phyloP scores from a whole-genome alignment of 768 basidiomycete genomes.

The Suillus discolor region DNA sequence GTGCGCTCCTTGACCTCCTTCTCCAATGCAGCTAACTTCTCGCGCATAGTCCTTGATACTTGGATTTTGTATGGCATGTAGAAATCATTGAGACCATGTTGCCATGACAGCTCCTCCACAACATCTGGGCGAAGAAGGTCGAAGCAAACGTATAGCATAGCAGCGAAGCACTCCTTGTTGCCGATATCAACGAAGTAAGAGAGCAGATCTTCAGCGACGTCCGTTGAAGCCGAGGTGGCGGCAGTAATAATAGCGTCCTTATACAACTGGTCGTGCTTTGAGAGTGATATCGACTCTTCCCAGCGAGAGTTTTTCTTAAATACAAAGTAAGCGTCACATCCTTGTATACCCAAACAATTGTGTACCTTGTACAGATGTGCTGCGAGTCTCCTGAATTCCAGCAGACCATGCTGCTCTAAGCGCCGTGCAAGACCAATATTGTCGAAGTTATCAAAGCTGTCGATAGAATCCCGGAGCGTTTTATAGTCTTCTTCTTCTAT shows the following conservation, averaged over 20 bases:
- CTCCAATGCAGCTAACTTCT: conserved; percentile 81
- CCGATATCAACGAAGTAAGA: conserved; percentile 98
- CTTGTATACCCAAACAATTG: neutral
- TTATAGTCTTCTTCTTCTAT: conserved; percentile 99
- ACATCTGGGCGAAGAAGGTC: conserved; percentile 93
- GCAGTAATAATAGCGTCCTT: conserved; percentile 96
- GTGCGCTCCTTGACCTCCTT: conserved; percentile 88
- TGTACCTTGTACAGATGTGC: conserved; percentile 93
- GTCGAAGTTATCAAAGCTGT: conserved; percentile 98
- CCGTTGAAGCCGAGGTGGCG: conserved; percentile 77
- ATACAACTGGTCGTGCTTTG: conserved; percentile 96
- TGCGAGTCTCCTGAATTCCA: conserved; percentile 94
- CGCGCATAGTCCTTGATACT: conserved; percentile 75
- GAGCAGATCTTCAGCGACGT: conserved; percentile 93
- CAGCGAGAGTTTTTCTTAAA: conserved; percentile 90
- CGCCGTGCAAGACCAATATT: conserved; percentile 83
- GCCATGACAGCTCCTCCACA: conserved; percentile 96
- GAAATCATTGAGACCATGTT: conserved; percentile 94
- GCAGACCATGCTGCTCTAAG: conserved; percentile 85
- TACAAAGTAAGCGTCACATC: neutral
- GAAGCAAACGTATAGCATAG: conserved; percentile 88
- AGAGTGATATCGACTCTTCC: conserved; percentile 95
- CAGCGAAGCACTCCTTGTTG: conserved; percentile 97
- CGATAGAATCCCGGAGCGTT: conserved; percentile 95
- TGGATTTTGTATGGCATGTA: conserved; percentile 97